phyloP scores from a whole-genome alignment of 1,284 basidiomycete species.

The Papiliotrema nemorosa region DNA sequence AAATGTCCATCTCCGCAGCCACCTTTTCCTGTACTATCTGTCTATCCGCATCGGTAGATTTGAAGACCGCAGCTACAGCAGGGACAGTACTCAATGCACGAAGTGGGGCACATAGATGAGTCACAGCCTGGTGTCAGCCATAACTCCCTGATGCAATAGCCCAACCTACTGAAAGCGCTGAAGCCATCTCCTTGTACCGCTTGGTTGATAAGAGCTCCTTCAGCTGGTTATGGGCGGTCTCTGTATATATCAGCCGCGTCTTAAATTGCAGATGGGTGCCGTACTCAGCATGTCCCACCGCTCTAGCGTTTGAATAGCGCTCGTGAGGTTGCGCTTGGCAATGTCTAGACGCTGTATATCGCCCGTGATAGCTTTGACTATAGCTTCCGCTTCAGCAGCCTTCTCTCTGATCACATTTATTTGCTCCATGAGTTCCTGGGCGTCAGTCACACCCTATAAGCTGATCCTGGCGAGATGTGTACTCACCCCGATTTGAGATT shows the following conservation, averaged over 20 bases:
- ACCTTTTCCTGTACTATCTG: conserved; percentile 70
- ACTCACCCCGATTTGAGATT: conserved; percentile 84
- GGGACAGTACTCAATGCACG: conserved; percentile 70
- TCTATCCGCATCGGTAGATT: conserved; percentile 73
- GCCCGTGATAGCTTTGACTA: conserved; percentile 90
- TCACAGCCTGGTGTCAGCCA: conserved; percentile 63
- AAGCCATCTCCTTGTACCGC: conserved; percentile 77
- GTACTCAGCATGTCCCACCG: conserved; percentile 89
- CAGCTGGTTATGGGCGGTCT: conserved; percentile 75
- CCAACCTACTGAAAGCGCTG: conserved; percentile 65
- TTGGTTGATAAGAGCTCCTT: conserved; percentile 71
- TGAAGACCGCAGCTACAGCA: conserved; percentile 70
- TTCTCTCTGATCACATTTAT: conserved; percentile 93
- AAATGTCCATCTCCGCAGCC: conserved; percentile 82
- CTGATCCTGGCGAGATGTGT: background rate
- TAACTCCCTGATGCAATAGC: background rate
- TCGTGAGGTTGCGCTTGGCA: conserved; percentile 87
- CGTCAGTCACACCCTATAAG: background rate
- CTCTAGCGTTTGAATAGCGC: conserved; percentile 86
- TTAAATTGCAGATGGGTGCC: background rate
- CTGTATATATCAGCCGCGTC: conserved; percentile 51
- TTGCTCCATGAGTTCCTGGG: conserved; percentile 82
- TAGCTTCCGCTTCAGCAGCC: conserved; percentile 90
- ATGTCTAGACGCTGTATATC: conserved; percentile 94
- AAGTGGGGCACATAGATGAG: conserved; percentile 74